Base-by-base conservation (phyloP, 192 early-diverging fungal species). In the Coemansia sp. region DNA sequence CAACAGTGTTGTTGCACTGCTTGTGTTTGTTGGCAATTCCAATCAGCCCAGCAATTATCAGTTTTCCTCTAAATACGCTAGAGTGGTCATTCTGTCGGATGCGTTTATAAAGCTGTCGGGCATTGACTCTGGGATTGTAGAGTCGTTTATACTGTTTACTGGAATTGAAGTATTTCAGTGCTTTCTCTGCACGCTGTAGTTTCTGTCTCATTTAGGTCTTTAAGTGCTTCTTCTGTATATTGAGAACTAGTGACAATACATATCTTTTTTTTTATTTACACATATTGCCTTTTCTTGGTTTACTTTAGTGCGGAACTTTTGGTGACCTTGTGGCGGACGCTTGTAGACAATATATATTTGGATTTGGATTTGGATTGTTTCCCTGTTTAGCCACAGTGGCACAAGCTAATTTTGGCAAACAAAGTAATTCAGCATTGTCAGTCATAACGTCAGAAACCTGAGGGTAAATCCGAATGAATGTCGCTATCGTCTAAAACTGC, bases 141-240 rank as follows among this genome's bases (percentile, higher is more conserved):
- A 75, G 42, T 81, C 78, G 11, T 81, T 81, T 75, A 63, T 81
- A 52, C 55, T 81, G 51, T 81, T 81, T 33, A 81, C 78, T 0
- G 78, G 78, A 6, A 75, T 81, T 30, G 78, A 69, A 25, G 78
- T 81, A 1, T 50, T 72, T 31, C 73, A 81, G 62, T 71, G 78
- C 51, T 62, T 75, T 7, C 27, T 68, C 27, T 17, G 23, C 56
- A 27, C 22, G 54, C 54, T 25, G 9, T 54, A 21, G 5, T 6
- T 6, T 54, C 1, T 24, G 22, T 54, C 3, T 23, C 5, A 22
- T 11, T 19, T 8, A 27, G 19, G 54, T 8, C 2, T 54, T 54
- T 10, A 0, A 4, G 11, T 54, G 22, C 21, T 23, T 22, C 4
- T 11, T 22, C 4, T 11, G 23, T 25, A 22, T 10, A 7, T 27